Evolutionary conservation across 306 rosid genomes (phyloP).

Genomic region (Cicer pinnatifidum): DNA sequence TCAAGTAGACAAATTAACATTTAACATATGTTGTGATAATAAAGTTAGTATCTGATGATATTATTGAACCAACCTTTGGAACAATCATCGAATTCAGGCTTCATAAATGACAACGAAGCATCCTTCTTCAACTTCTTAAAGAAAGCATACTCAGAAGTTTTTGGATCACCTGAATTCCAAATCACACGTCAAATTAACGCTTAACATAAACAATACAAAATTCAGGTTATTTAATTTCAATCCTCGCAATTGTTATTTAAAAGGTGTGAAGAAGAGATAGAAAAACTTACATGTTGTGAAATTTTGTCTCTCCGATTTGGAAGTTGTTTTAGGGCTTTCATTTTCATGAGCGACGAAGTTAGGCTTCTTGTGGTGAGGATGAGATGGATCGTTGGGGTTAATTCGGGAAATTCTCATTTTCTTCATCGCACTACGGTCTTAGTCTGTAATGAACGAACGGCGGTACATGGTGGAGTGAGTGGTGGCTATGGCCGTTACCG

Average conservation of each 20-base stretch:
- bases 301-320: conserved; percentile 34
- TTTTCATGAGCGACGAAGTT: conserved; percentile 38
- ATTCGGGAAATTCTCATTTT: conserved; percentile 40
- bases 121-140: conserved; percentile 75
- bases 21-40: background rate
- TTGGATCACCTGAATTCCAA: conserved; percentile 48
- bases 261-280: background rate
- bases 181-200: conserved; percentile 27
- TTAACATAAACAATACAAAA: background rate
- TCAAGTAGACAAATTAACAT: background rate
- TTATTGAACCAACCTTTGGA: conserved; percentile 52
- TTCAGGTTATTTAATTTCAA: conserved; percentile 11
- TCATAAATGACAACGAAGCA: conserved; percentile 46
- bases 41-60: background rate
- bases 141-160: conserved; percentile 87
- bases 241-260: conserved; percentile 1
- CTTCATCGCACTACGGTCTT: conserved; percentile 46
- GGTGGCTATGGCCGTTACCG: conserved; percentile 37
- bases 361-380: conserved; percentile 43
- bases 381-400: conserved; percentile 33
- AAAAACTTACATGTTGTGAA: conserved; percentile 40
- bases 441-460: background rate
- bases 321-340: conserved; percentile 32
- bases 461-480: background rate
- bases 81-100: conserved; percentile 44